phyloP scores from a whole-genome alignment of 345 rosid species.

The Populus davidiana region DNA sequence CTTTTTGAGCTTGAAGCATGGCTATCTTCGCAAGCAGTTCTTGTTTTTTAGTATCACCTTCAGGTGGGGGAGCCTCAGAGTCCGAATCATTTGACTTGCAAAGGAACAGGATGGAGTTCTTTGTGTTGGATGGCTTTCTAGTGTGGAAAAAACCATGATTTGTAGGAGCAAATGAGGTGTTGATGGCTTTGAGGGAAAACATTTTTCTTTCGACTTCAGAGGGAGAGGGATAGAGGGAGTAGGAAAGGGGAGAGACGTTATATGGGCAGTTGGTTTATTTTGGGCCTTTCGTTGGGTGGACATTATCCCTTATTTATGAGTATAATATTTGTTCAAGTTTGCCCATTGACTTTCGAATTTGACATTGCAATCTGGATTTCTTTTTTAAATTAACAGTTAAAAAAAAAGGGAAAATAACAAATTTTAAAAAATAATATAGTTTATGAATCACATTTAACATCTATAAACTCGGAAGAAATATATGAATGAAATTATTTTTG shows the following conservation, averaged over 20 bases:
- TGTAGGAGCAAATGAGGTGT: conserved; percentile 27
- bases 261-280: conserved; percentile 1
- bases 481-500: no score
- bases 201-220: conserved; percentile 15
- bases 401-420: no score
- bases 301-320: not conserved
- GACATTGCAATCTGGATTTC: no score
- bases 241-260: not conserved
- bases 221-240: not conserved
- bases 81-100: conserved; percentile 45
- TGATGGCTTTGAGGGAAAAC: conserved; percentile 42
- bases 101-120: conserved; percentile 33
- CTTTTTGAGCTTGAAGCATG: conserved; percentile 78
- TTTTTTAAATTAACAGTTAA: no score
- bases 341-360: not conserved
- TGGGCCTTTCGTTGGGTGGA: conserved; percentile 30
- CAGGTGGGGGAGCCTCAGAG: conserved; percentile 40
- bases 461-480: no score
- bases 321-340: not conserved
- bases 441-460: no score
- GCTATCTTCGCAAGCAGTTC: conserved; percentile 83
- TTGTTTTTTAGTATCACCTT: conserved; percentile 69
- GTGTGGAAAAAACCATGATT: conserved; percentile 22
- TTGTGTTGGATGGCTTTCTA: conserved; percentile 24
- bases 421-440: no score